These are phyloP conservation scores for Dichomitus squalens DNA, from an alignment of 1,284 basidiomycete genomes.

Conservation along the genomic window DNA sequence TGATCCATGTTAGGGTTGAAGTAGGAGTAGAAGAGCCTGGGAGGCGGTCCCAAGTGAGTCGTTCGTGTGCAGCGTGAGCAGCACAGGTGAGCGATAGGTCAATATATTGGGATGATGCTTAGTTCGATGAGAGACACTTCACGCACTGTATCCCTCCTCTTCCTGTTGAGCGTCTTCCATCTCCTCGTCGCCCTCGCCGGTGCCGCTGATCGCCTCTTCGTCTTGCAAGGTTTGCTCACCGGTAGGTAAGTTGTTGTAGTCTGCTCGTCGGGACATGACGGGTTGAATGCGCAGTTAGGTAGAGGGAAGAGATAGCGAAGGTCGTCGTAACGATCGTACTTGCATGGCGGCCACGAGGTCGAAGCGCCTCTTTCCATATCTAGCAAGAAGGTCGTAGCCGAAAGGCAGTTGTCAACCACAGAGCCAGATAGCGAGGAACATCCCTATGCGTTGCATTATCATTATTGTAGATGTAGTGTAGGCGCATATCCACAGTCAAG, in stretches of 20 bases:
- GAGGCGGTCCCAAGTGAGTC: not conserved
- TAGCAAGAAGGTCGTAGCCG: conserved; percentile 16
- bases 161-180: conserved; percentile 38
- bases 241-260: conserved; percentile 16
- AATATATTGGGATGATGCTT: not conserved
- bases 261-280: conserved; percentile 32
- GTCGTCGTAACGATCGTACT: conserved; percentile 22
- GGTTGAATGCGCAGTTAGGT: not conserved
- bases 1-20: conserved; percentile 92
- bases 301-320: conserved; percentile 11
- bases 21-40: conserved; percentile 83
- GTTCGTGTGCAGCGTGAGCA: not conserved
- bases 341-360: conserved; percentile 36
- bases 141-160: conserved; percentile 38
- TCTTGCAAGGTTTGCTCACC: conserved; percentile 27
- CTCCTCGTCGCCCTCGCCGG: conserved; percentile 36
- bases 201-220: conserved; percentile 32
- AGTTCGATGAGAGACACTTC: conserved; percentile 1
- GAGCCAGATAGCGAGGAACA: not conserved
- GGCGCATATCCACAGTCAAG: no score
- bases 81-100: not conserved
- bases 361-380: conserved; percentile 17
- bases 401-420: not conserved
- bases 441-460: no score
- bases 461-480: no score